Base-by-base conservation (phyloP, 1,284 basidiomycete species). In the Neotropicomus parvogracilis region DNA sequence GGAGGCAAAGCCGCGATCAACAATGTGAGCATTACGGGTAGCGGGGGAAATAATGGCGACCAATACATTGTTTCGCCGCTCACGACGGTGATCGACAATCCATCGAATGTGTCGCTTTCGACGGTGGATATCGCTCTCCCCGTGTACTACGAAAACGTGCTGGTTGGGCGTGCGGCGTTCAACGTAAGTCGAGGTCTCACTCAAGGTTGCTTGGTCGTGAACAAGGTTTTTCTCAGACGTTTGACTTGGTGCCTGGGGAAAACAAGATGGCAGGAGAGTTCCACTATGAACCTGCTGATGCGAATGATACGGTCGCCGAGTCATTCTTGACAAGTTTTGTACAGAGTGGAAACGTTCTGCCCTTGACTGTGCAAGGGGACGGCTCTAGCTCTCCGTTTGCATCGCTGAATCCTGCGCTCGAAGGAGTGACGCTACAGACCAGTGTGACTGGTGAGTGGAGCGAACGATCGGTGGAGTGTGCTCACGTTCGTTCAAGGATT, bases 101-200 rank as follows among this genome's bases (percentile, higher is more conserved):
- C 83, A 8, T 85, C 84, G 7, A 83, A 87, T 58, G 66, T 89
- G 33, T 81, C 83, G 3, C 69, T 90, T 29, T 64, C 74, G 49
- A 88, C 85, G 9, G 72, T 75, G 47, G 72, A 77, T 48, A 71
- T 84, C 17, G 69, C 78, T 10, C 71, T 90, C 37, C 78, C 83
- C 0, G 83, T 84, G 8, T 64, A 75, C 44, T 87, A 77, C 63
- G 67, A 81, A 37, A 75, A 74, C 26, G 72, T 76, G 21, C 69
- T 67, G 61, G 70, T 86, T 36, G 82, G 83, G 16, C 72, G 74
- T 21, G 78, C 81, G 0, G 75, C 68, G n/a, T 80, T 85, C 38
- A 59, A 72, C 54, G 81, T 84, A 61, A 69, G 82, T 59, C 47
- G 16, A 35, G 33, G 11, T 43, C 31, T 40, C 48, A 59, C 6